These are phyloP conservation scores for Oxytropis ochrocephala DNA, from an alignment of 306 rosid genomes.

Conservation along the genomic window DNA sequence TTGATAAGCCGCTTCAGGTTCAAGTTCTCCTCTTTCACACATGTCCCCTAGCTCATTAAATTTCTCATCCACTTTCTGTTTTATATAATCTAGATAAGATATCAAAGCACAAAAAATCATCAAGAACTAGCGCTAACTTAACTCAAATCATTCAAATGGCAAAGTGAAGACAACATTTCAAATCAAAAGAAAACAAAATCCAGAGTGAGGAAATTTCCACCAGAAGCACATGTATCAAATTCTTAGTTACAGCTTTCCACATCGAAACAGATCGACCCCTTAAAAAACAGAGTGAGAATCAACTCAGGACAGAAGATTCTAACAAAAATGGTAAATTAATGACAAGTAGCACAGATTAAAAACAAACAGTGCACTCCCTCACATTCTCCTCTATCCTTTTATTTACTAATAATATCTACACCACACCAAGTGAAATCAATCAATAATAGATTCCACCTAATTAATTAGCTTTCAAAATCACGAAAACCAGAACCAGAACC, in stretches of 20 bases:
- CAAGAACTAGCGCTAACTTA: background rate
- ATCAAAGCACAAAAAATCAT: slow-evolving; percentile 18
- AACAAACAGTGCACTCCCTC: background rate
- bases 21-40: slow-evolving; percentile 95
- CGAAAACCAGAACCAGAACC: background rate
- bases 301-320: background rate
- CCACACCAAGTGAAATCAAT: background rate
- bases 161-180: background rate
- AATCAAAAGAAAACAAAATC: background rate
- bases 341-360: background rate
- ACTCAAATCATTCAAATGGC: background rate
- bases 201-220: background rate
- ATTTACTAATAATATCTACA: background rate
- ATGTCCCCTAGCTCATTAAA: slow-evolving; percentile 81
- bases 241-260: background rate
- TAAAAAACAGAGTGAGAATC: background rate
- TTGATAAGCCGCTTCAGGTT: slow-evolving; percentile 78
- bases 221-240: background rate
- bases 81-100: slow-evolving; percentile 55
- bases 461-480: background rate
- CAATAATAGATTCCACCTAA: background rate
- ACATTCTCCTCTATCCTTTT: background rate
- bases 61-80: slow-evolving; percentile 62
- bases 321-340: background rate
- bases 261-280: background rate